These are phyloP conservation scores for Solanum pimpinellifolium DNA, from an alignment of 257 asterid species.

Conservation along the genomic window DNA sequence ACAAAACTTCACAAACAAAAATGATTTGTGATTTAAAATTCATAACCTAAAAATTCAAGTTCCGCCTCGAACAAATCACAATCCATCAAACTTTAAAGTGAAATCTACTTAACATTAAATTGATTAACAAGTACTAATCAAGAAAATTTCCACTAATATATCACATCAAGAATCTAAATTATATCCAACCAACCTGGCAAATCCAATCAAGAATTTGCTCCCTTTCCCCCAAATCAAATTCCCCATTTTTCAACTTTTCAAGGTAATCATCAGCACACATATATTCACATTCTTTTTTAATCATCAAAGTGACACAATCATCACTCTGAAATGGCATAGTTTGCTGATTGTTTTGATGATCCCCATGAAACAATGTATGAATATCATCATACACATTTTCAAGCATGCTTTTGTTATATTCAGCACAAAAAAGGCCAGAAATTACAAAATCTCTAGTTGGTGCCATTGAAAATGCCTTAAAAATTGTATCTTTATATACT, in stretches of 20 bases:
- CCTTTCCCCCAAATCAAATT: slow-evolving; percentile 1
- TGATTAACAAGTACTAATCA: background rate
- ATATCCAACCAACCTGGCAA: background rate
- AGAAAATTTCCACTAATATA: background rate
- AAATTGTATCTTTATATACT: background rate
- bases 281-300: background rate
- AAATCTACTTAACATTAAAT: background rate
- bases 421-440: background rate
- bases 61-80: background rate
- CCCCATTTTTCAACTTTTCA: slow-evolving; percentile 1
- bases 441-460: background rate
- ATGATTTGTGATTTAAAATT: background rate
- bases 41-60: background rate
- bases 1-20: background rate
- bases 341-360: background rate
- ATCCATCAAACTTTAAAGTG: background rate
- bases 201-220: slow-evolving; percentile 8
- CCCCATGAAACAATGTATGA: background rate
- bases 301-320: background rate
- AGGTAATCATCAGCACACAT: slow-evolving; percentile 4
- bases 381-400: background rate
- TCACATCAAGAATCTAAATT: background rate
- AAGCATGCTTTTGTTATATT: background rate
- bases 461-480: background rate
- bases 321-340: slow-evolving; percentile 1